Percentiles rank a stretch among this genome's conserved stretches.
Evolutionary conservation across 306 rosid genomes (phyloP).

Genomic region (Begonia fuchsioides): DNA sequence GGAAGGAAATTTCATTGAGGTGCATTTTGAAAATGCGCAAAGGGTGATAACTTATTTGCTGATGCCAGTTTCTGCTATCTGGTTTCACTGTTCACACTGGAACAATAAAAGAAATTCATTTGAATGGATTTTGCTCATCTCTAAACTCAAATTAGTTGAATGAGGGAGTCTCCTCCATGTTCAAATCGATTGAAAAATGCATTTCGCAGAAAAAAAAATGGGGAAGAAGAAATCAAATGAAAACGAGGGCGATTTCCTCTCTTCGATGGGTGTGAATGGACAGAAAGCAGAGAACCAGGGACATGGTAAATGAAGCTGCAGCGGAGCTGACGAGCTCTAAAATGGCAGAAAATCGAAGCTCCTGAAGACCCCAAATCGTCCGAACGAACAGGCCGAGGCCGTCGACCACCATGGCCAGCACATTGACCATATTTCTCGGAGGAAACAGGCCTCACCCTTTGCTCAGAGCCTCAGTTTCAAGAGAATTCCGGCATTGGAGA

Average conservation of each 20-base stretch:
- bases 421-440: conserved; percentile 18
- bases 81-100: no score
- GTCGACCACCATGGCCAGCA: conserved; percentile 22
- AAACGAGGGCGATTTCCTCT: conserved; percentile 4
- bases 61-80: no score
- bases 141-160: no score
- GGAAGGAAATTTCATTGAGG: conserved; percentile 58
- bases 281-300: conserved; percentile 21
- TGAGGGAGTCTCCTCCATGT: no score
- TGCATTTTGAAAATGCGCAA: no score
- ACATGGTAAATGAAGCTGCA: conserved; percentile 21
- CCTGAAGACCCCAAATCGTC: conserved; percentile 53
- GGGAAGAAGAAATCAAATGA: conserved; percentile 1
- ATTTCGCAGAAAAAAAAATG: no score
- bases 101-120: no score
- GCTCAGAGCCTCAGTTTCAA: background rate
- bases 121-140: no score
- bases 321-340: conserved; percentile 34
- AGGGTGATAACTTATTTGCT: no score
- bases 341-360: conserved; percentile 33
- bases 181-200: no score
- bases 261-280: background rate
- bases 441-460: background rate
- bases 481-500: no score
- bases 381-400: conserved; percentile 24